Evolutionary conservation across 2,329 filamentous ascomycete species (phyloP).

Genomic region (Paramyrothecium roridum): DNA sequence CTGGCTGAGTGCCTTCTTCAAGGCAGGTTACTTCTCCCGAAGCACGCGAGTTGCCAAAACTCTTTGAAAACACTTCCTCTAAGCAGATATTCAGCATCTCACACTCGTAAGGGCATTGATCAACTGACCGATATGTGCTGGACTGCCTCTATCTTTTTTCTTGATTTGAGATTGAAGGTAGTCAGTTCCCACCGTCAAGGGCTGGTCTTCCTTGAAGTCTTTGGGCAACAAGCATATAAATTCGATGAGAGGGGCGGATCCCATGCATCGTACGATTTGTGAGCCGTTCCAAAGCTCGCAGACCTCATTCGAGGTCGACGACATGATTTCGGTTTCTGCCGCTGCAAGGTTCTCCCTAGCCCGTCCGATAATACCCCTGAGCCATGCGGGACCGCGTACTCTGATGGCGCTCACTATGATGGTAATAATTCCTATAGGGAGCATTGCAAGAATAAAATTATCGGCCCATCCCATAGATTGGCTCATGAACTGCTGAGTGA

Average conservation of each 20-base stretch:
- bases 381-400: slow-evolving; percentile 34
- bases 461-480: slow-evolving; percentile 34
- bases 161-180: no score
- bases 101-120: no score
- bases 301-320: slow-evolving; percentile 4
- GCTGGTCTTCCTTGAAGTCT: no score
- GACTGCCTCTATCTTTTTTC: no score
- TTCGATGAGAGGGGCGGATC: background rate
- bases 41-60: no score
- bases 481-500: slow-evolving; percentile 43
- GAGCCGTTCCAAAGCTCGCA: slow-evolving; percentile 3
- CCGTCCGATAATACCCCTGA: slow-evolving; percentile 38
- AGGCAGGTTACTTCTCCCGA: no score
- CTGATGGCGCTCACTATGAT: slow-evolving; percentile 37
- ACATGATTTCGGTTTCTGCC: slow-evolving; percentile 2
- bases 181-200: no score
- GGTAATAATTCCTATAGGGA: slow-evolving; percentile 40
- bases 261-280: background rate
- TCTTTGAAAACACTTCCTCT: no score
- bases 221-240: no score
- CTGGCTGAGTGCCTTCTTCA: no score
- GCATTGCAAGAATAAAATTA: slow-evolving; percentile 40
- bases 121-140: no score
- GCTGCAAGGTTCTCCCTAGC: background rate
- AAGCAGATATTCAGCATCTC: no score